phyloP scores from a whole-genome alignment of 164 flowering plant genomes.

The Tetrastigma voinierianum region DNA sequence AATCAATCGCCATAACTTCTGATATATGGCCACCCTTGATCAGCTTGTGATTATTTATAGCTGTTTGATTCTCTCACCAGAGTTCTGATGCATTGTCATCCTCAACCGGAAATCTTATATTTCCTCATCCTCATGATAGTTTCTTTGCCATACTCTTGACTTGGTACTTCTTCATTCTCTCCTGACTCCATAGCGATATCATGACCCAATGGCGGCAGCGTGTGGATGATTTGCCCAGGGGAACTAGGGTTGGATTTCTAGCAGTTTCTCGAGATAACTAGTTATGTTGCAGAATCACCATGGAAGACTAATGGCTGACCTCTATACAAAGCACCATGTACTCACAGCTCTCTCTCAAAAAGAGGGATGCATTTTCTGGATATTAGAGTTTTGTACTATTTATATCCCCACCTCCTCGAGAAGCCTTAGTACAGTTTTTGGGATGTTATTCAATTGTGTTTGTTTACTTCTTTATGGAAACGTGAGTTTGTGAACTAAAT shows the following conservation, averaged over 20 bases:
- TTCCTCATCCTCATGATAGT: not conserved
- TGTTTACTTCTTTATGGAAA: too few species aligned
- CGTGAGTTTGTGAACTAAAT: too few species aligned
- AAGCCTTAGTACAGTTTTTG: too few species aligned
- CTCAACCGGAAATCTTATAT: not conserved
- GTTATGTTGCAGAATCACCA: not conserved
- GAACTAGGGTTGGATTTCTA: not conserved
- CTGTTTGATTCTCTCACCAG: not conserved
- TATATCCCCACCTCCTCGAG: too few species aligned
- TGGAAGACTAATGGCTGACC: not conserved
- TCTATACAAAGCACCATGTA: not conserved
- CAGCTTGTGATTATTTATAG: not conserved
- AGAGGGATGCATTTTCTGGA: too few species aligned
- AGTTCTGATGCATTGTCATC: not conserved
- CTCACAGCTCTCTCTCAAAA: too few species aligned
- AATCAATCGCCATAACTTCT: slow-evolving; percentile 5
- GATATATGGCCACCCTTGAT: slow-evolving; percentile 2
- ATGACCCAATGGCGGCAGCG: not conserved
- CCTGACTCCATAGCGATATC: slow-evolving; percentile 1
- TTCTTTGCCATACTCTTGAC: not conserved
- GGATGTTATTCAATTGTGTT: too few species aligned
- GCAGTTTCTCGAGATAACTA: not conserved
- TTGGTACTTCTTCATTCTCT: not conserved
- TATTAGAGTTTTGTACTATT: too few species aligned
- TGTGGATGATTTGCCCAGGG: not conserved